Base-by-base conservation (phyloP, 306 rosid genomes). In the Boehmeria nivea region DNA sequence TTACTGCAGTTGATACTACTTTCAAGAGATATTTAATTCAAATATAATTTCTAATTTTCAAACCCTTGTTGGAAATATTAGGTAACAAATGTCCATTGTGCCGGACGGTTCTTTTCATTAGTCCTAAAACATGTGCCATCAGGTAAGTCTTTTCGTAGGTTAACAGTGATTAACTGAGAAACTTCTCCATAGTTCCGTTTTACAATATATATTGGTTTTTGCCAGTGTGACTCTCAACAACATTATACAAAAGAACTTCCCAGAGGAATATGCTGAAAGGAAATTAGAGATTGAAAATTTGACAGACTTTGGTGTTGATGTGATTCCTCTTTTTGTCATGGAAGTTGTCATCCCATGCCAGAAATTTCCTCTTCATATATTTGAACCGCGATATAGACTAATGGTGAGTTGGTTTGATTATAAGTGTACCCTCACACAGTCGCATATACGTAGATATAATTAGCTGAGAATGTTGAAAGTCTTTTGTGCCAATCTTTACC, bases 41-140 rank as follows among this genome's bases (percentile, higher is more conserved):
- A 43, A 51, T 44, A 26, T 54, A n/a, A 63, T 48, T 47, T 52
- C 40, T 24, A 69, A 25, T 44, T 22, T 74, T 52, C 64, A 75
- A 73, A 64, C 56, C 38, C 21, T 59, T 71, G 55, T 64, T 71
- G 60, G 40, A 28, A 73, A 59, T 82, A 60, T 33, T 78, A 93
- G 99, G 96, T 65, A 93, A 93, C 80, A 93, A 83, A 78, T 93
- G 99, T 72, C 99, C 99, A 38, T 70, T 93, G 80, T 93, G 99
- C 84, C 83, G 99, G 73, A 87, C 95, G 17, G 93, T 91, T 73
- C 89, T 93, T 69, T 85, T 93, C 69, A 68, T 93, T 65, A 81
- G 81, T 79, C 88, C 99, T 34, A 83, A 87, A 79, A 73, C 94
- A 1, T 83, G 95, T 77, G 79, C 88, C 14, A 65, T 83, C 76